Evolutionary conservation across 1,284 basidiomycete genomes (phyloP).

Genomic region (Fomitopsis palustris): DNA sequence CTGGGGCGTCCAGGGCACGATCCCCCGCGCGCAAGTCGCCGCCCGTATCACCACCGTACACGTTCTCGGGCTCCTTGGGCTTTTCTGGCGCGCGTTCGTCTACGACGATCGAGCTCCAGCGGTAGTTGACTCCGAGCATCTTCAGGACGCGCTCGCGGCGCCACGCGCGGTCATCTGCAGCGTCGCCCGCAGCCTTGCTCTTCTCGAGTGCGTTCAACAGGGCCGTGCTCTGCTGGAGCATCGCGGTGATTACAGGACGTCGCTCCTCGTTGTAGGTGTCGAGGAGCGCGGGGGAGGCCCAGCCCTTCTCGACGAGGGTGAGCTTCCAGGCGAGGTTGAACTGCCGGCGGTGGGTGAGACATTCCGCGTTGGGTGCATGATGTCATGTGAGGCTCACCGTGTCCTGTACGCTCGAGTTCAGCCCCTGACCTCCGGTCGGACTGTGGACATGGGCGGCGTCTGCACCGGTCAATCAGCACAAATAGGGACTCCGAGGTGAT

Average conservation of each 20-base stretch:
- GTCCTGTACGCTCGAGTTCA: slow-evolving; percentile 6
- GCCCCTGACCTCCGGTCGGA: slow-evolving; percentile 19
- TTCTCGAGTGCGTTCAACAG: slow-evolving; percentile 2
- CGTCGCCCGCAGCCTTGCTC: background rate
- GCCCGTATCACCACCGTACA: slow-evolving; percentile 16
- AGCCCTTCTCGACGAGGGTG: slow-evolving; percentile 24
- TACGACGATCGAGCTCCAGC: slow-evolving; percentile 37
- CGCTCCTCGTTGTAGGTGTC: slow-evolving; percentile 25
- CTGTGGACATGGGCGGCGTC: slow-evolving; percentile 24
- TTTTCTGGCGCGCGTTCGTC: slow-evolving; percentile 29
- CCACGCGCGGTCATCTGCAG: background rate
- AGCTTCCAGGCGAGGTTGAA: slow-evolving; percentile 33
- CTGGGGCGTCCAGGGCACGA: slow-evolving; percentile 41
- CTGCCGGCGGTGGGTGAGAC: slow-evolving; percentile 2
- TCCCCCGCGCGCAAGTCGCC: slow-evolving; percentile 38
- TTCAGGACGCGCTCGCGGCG: slow-evolving; percentile 21
- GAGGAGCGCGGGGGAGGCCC: slow-evolving; percentile 19
- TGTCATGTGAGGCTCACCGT: background rate
- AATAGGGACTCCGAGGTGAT: too few species aligned
- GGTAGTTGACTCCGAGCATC: slow-evolving; percentile 40
- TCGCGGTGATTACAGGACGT: slow-evolving; percentile 22
- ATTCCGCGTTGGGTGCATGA: background rate
- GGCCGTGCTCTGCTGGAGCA: slow-evolving; percentile 19
- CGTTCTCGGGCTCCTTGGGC: slow-evolving; percentile 14
- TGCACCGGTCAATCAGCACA: background rate